Base-by-base conservation (phyloP, 257 asterid genomes). In the Handroanthus guayacan region DNA sequence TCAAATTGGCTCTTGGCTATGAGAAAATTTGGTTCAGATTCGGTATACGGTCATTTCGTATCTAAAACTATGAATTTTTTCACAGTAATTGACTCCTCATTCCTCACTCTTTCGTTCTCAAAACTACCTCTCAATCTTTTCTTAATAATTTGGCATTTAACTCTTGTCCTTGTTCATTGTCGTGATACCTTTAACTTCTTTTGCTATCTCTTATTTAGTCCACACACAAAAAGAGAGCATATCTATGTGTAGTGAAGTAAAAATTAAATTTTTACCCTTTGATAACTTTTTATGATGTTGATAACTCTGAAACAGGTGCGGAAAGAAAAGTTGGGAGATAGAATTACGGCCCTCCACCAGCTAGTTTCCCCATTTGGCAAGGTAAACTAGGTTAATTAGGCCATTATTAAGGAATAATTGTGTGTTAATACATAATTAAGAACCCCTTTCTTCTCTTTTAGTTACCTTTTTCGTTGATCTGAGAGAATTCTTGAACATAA, bases 291-390 rank as follows among this genome's bases (percentile, higher is more conserved):
- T 68, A 9, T 71, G 65, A 51, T 73, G 9, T 77, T 76, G 18
- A 43, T 60, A 61, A 66, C 60, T 79, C 54, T 73, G 50, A 73
- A 73, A 71, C 89, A 92, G 97, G 97, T 86, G 81, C 86, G 97
- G 64, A 92, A 92, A 77, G 93, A 90, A 86, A 92, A 89, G 79
- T 61, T 89, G 54, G 96, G 97, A 38, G 97, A 92, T 85, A 87
- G 89, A 81, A 86, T 92, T 78, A 92, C 97, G 56, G 91, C 97
- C 74, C 92, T 92, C 77, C 97, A 92, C 91, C 96, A 89, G 78
- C 75, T 92, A 37, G 97, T 90, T 78, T 92, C 97, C 66, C 97
- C 97, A 74, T 92, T 92, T 77, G 97, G 97, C 80, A 92, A 92
- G 96, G 97, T 92, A 87, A 77, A 73, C 38, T 71, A n/a, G 36